Conservation (phyloP, 129 eudicot genomes). For the Escallonia herrerae region DNA sequence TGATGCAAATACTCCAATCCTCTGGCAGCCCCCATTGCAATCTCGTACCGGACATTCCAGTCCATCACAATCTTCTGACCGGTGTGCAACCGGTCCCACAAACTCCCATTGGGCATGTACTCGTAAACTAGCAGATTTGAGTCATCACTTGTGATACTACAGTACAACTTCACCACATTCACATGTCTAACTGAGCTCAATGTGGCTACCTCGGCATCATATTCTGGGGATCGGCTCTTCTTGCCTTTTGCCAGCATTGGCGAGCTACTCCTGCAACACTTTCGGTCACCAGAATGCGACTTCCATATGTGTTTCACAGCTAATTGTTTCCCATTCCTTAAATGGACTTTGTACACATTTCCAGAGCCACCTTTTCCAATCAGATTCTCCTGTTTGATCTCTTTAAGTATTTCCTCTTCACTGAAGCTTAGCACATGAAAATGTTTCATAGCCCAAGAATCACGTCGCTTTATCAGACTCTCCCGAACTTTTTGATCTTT, state of each 20-base stretch:
- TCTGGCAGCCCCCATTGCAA: conserved; percentile 71
- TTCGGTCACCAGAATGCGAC: conserved; percentile 22
- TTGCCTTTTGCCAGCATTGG: conserved; percentile 36
- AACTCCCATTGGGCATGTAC: conserved; percentile 79
- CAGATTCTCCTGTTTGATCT: conserved; percentile 60
- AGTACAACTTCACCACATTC: conserved; percentile 70
- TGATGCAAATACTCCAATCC: conserved; percentile 80
- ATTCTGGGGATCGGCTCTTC: conserved; percentile 29
- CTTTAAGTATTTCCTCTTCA: conserved; percentile 81
- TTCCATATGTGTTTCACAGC: conserved; percentile 88
- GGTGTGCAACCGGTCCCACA: conserved; percentile 72
- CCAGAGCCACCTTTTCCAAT: conserved; percentile 96
- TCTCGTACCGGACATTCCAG: conserved; percentile 60
- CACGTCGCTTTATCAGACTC: conserved; percentile 47
- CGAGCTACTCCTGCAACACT: conserved; percentile 22
- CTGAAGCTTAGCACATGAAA: conserved; percentile 69
- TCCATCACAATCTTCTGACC: conserved; percentile 45
- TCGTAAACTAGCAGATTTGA: too few species aligned
- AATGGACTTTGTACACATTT: conserved; percentile 52
- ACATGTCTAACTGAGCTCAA: conserved; percentile 78
- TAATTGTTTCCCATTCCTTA: conserved; percentile 52
- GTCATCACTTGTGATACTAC: conserved; percentile 70
- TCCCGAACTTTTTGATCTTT: conserved; percentile 11
- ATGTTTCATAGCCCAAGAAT: conserved; percentile 74
- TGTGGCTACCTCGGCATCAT: conserved; percentile 66